Base-by-base conservation (phyloP, 2,329 filamentous ascomycete genomes). In the Ascochyta rabiei region DNA sequence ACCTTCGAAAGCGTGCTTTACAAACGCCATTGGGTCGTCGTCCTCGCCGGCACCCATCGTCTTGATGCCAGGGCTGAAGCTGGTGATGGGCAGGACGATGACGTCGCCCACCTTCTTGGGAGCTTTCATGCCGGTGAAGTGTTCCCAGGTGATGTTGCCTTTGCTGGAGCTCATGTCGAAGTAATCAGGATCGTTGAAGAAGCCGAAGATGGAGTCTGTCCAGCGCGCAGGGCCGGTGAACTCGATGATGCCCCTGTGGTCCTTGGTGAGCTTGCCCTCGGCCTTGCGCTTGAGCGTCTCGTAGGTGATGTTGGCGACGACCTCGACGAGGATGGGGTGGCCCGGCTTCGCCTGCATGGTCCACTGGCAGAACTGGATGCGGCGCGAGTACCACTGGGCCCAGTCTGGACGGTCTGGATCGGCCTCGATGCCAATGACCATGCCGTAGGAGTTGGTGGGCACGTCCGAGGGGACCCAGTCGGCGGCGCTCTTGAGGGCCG, bases 321-420 rank as follows among this genome's bases (percentile, higher is more conserved):
- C 85, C 57, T 97, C 91, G 59, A 93, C 86, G 54, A 99, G 83
- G 12, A 96, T 86, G 0, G 95, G 95, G 73, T 99, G 95, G 10
- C 95, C 95, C 0, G 93, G 89, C 76, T 99, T 99, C 53, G 90
- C 81, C 76, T 98, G 93, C 60, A 99, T 97, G 1, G 95, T 99
- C 95, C 95, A 99, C 75, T 99, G 95, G 78, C 95, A 99, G 77
- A 99, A 98, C 74, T 98, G 95, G 57, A 99, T 93, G 60, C 93
- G 86, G 56, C 95, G 89, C 60, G 91, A 95, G 80, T 98, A 99
- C 95, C 93, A 98, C 1, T 96, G 81, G 31, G 86, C 84, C 95
- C 95, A 99, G 74, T 99, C 95, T 3, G 86, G 84, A 42, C 95
- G 86, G 75, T 98, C 92, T 0, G 95, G 92, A 71, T 99, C 95